A percentile compares a stretch with the other conserved stretches of the same genome.
phyloP scores from a whole-genome alignment of 495 filamentous ascomycete genomes.

The Bryoglossum gracile region DNA sequence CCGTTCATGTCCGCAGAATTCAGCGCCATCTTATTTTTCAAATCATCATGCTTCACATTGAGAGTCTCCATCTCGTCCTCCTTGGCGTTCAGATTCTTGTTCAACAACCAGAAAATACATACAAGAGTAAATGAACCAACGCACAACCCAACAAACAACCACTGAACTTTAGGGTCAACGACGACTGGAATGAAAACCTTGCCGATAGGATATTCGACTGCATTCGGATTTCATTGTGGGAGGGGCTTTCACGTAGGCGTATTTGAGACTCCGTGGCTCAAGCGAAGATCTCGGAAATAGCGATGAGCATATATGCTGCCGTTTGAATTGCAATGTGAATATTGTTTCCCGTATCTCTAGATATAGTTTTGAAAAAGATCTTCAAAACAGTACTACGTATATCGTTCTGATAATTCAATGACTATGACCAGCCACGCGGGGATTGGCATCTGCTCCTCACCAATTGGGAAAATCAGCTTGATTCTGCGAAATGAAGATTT shows the following conservation, averaged over 20 bases:
- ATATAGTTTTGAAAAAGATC: conserved; percentile 13
- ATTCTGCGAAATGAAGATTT: too few species aligned
- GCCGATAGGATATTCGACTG: conserved; percentile 60
- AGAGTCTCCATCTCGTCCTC: conserved; percentile 55
- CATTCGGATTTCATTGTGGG: conserved; percentile 67
- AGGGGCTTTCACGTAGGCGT: conserved; percentile 75
- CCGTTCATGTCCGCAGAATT: not conserved
- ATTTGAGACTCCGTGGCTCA: conserved; percentile 48
- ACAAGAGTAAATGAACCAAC: conserved; percentile 51
- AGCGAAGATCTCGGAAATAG: conserved; percentile 36
- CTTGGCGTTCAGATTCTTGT: conserved; percentile 48
- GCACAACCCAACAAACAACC: conserved; percentile 57
- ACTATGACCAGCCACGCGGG: conserved; percentile 12
- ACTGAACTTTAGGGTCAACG: conserved; percentile 59
- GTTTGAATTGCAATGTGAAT: conserved; percentile 28
- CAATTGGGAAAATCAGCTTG: too few species aligned
- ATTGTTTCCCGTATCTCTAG: conserved; percentile 28
- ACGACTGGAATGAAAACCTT: conserved; percentile 59
- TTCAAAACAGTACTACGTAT: conserved; percentile 13
- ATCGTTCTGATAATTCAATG: conserved; percentile 12
- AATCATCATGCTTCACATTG: not conserved
- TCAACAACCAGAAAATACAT: conserved; percentile 53
- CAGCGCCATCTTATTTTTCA: not conserved
- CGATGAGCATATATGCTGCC: conserved; percentile 31
- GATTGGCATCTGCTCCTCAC: conserved; percentile 5